Evolutionary conservation across 768 basidiomycete species (phyloP), one percentile per base, ranked within the genome.

Genomic region (Tricholomella constricta): DNA sequence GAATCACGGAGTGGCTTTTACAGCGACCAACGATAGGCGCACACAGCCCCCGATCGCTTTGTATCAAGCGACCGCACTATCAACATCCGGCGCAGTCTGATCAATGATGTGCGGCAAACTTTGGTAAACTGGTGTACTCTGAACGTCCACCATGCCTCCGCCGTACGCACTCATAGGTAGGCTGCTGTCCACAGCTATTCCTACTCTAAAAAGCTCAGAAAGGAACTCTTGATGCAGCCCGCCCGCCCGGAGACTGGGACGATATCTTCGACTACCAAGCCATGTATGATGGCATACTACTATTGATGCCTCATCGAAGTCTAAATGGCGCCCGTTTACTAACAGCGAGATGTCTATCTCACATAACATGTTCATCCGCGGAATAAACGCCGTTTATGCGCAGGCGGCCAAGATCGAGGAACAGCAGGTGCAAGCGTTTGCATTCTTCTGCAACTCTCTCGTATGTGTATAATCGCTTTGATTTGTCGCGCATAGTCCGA

Each of bases 361-460:
- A 0, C 69, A 71, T 44, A 69, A 69, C 51, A 60, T 56, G 58
- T 64, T 69, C 41, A 64, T 69, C 22, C 65, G 62, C 37, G 65
- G 66, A 0, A 20, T 69, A 0, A 68, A 71, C 29, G 65, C 69
- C 9, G 59, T 67, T 7, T 50, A 66, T 27, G 56, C 55, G 4
- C 65, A 67, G 41, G 66, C 69, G 2, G 48, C 45, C 8, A 54
- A 61, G 2, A 58, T 69, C 31, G 34, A 49, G 15, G 48, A 55
- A 31, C 52, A 58, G 1, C 63, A 69, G 47, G 62, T 65, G 17
- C 57, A 69, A 27, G 52, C 63, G 0, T 68, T 69, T 49, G 46
- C 62, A 14, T 57, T 65, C 37, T 69, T 69, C 47, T 65, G 63
- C 46, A 34, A 63, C 11, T 58, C 58, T 6, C 48, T 64, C 29